A percentile compares a stretch with the other conserved stretches of the same genome.
phyloP scores from a whole-genome alignment of 2,329 filamentous ascomycete genomes.

The Parastagonospora avenae region DNA sequence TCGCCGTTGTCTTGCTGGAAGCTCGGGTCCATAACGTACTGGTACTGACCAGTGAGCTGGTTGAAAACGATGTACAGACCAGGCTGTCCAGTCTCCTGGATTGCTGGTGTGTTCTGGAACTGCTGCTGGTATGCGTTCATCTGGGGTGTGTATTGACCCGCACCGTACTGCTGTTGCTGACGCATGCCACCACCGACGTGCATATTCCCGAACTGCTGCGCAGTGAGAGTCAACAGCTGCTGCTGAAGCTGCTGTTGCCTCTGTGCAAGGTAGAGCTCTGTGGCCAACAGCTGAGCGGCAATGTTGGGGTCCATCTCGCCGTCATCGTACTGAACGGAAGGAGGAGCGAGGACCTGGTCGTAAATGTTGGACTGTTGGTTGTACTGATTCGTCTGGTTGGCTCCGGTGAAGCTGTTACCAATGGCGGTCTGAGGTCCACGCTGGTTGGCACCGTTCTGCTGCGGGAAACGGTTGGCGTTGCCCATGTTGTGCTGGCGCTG shows the following conservation, averaged over 20 bases:
- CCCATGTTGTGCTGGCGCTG: conserved; percentile 58
- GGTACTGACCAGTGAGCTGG: conserved; percentile 81
- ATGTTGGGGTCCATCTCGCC: conserved; percentile 83
- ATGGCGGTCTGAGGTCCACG: conserved; percentile 64
- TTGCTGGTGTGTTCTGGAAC: conserved; percentile 68
- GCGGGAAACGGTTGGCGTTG: conserved; percentile 55
- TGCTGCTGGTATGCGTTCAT: conserved; percentile 69
- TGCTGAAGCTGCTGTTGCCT: conserved; percentile 96
- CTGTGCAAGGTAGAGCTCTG: conserved; percentile 89
- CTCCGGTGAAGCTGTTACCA: conserved; percentile 57
- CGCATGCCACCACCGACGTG: conserved; percentile 60
- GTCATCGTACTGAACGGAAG: conserved; percentile 72
- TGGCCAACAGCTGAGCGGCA: conserved; percentile 87
- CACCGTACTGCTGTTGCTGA: conserved; percentile 57
- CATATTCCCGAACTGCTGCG: conserved; percentile 59
- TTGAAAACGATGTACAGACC: conserved; percentile 85
- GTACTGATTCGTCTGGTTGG: conserved; percentile 53
- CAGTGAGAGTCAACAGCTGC: conserved; percentile 81
- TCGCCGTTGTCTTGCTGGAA: conserved; percentile 51
- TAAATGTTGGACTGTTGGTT: conserved; percentile 58
- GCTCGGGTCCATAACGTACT: conserved; percentile 75
- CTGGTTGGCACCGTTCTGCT: conserved; percentile 48
- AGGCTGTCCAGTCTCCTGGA: conserved; percentile 70
- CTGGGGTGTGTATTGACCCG: conserved; percentile 59
- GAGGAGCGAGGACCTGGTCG: conserved; percentile 87